Base-by-base conservation (phyloP, 2,329 filamentous ascomycete species). In the Nemania sp. region DNA sequence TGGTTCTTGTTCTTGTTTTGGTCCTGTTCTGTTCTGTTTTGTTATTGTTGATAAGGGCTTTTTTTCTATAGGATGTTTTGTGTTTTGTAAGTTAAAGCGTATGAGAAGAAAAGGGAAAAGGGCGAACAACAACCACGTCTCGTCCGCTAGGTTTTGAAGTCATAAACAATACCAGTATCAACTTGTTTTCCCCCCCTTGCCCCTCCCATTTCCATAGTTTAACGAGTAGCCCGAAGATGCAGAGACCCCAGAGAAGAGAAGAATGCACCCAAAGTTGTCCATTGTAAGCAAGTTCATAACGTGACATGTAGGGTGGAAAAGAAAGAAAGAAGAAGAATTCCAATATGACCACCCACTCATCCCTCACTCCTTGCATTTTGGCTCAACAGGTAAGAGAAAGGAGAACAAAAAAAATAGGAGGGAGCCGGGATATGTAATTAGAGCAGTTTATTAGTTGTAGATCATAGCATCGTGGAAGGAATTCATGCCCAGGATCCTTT, bases 261-360 rank as follows among this genome's bases (percentile, higher is more conserved):
- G 17, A 40, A 57, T 54, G 59, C 48, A 55, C 25, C 25, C 49
- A 59, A 48, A 52, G 43, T 56, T 42, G 43, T 59, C 54, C 54
- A 60, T 59, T 63, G 56, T 60, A 53, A 47, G 46, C 39, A 51
- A 60, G 57, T 39, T 53, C 42, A 49, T 58, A 54, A 59, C 45
- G 47, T 32, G 61, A 37, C 51, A 59, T 40, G 57, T 62, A 62
- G 42, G 48, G 42, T 39, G 45, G 40, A 37, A 39, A 20, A 49
- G 17, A 18, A 17, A 34, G 32, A 55, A 18, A 57, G 37, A 42
- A 32, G 17, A 57, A 61, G 15, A 60, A 54, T 59, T 59, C 57
- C 59, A 58, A 29, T 15, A 51, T 43, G 29, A 15, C 35, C 58
- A 47, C 34, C 51, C 39, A 43, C n/a, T 48, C 15, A 18, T 60